Conservation (phyloP, 2,329 filamentous ascomycete genomes). For the Penicillium rolfsii region DNA sequence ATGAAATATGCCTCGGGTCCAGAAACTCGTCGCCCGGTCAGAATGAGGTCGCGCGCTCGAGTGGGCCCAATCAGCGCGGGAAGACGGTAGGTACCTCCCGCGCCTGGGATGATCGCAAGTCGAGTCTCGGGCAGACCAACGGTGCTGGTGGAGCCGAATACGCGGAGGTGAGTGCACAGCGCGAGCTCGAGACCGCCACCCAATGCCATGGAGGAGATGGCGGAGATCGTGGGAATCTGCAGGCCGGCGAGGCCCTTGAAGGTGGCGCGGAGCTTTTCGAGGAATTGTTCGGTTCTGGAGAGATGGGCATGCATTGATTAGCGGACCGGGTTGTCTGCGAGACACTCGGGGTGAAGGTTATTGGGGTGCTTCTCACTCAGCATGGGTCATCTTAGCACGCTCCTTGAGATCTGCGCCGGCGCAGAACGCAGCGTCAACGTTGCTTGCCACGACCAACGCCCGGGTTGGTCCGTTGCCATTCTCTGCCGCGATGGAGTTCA, state of each 20-base stretch:
- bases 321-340: too few relatives aligned
- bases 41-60: constrained; percentile 84
- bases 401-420: constrained; percentile 95
- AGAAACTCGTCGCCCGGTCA: constrained; percentile 84
- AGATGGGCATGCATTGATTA: neutral
- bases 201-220: constrained; percentile 81
- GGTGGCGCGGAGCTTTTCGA: constrained; percentile 73
- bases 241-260: constrained; percentile 73
- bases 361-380: constrained; percentile 66
- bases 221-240: constrained; percentile 86
- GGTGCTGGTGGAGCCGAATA: constrained; percentile 76
- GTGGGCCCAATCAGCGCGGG: constrained; percentile 77
- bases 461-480: constrained; percentile 65
- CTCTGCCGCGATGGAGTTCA: constrained; percentile 70
- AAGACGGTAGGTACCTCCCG: constrained; percentile 87
- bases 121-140: constrained; percentile 90
- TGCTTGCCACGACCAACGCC: constrained; percentile 81
- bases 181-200: constrained; percentile 94
- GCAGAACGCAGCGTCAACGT: constrained; percentile 86
- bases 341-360: neutral
- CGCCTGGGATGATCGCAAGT: constrained; percentile 91
- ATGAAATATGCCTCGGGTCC: constrained; percentile 88
- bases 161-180: constrained; percentile 83
- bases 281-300: constrained; percentile 75
- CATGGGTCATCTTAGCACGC: constrained; percentile 71